These are phyloP conservation scores for Seiridium cupressi DNA, from an alignment of 2,329 filamentous ascomycete genomes.

Conservation along the genomic window DNA sequence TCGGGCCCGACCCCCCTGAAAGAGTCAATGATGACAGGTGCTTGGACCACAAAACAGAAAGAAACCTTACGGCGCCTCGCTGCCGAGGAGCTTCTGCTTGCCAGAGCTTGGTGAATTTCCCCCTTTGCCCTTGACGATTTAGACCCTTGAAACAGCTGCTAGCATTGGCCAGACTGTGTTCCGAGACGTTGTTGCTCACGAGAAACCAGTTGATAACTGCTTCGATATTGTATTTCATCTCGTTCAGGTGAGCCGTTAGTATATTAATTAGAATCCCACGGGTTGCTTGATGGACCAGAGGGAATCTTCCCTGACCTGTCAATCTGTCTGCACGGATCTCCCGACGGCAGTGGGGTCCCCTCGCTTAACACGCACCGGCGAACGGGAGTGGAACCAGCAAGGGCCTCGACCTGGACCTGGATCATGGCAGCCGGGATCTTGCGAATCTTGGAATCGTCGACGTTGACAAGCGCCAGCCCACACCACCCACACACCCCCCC, in stretches of 20 bases:
- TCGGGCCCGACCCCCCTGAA: background rate
- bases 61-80: background rate
- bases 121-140: background rate
- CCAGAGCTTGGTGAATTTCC: background rate
- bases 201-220: background rate
- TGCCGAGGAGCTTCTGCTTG: background rate
- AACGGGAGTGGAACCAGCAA: background rate
- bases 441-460: background rate
- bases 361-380: background rate
- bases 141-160: background rate
- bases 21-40: slow-evolving; percentile 3
- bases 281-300: background rate
- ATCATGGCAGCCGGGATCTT: background rate
- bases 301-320: background rate
- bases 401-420: background rate
- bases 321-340: background rate
- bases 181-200: background rate
- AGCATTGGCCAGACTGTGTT: background rate
- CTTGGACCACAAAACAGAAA: background rate
- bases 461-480: background rate
- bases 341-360: background rate
- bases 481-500: background rate
- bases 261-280: background rate
- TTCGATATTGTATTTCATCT: background rate
- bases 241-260: background rate